phyloP scores from a whole-genome alignment of 306 rosid genomes.

The Echinosophora koreensis region DNA sequence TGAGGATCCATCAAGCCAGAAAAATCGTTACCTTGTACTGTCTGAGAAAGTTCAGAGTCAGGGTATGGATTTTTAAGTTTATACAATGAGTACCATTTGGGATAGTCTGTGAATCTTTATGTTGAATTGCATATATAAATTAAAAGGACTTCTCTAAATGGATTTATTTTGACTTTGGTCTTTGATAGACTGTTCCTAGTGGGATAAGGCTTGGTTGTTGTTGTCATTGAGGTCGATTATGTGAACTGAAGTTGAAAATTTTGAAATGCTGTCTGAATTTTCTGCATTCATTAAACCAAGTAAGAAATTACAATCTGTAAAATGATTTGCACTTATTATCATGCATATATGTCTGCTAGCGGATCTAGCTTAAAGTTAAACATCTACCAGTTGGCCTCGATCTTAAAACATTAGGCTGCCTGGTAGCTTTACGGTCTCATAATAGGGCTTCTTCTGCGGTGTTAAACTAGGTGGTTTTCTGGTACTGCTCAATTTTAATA shows the following conservation, averaged over 20 bases:
- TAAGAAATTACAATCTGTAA: neutral
- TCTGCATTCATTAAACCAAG: neutral
- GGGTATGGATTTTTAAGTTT: conserved; percentile 45
- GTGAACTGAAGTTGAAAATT: neutral
- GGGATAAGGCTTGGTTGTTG: neutral
- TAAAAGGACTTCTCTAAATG: neutral
- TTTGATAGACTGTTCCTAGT: too few species aligned
- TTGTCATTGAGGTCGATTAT: neutral
- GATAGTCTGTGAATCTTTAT: neutral
- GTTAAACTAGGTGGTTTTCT: neutral
- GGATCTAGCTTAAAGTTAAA: neutral
- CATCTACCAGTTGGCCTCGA: neutral
- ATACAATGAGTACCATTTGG: neutral
- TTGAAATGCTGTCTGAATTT: neutral
- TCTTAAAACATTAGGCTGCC: neutral
- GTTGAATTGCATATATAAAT: neutral
- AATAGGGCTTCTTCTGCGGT: neutral
- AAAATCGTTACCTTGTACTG: conserved; percentile 76
- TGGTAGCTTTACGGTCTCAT: neutral
- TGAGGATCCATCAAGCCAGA: conserved; percentile 73
- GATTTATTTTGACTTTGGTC: neutral
- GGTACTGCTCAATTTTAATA: neutral
- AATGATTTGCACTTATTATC: neutral
- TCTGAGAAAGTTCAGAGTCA: conserved; percentile 70
- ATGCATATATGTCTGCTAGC: neutral